phyloP scores from a whole-genome alignment of 2,329 filamentous ascomycete genomes.

The Hypocrella siamensis region DNA sequence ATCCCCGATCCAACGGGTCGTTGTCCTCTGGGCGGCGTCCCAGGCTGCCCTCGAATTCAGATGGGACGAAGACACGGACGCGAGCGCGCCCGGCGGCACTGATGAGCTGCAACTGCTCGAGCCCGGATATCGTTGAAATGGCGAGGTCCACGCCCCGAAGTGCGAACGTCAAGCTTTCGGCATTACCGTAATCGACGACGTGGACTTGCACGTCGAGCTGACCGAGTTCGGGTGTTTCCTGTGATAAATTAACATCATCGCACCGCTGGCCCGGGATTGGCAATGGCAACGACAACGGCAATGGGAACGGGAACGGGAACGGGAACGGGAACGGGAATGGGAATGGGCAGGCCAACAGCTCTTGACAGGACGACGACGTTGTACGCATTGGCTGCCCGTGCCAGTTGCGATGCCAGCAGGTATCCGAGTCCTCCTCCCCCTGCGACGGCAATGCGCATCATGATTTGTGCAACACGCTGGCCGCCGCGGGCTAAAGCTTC shows the following conservation, averaged over 20 bases:
- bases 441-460: constrained; percentile 34
- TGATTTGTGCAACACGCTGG: constrained; percentile 10
- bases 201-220: constrained; percentile 48
- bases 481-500: constrained; percentile 5
- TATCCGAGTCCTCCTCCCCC: constrained; percentile 29
- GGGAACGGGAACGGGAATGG: too few species aligned
- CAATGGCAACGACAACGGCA: too few species aligned
- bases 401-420: constrained; percentile 36
- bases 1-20: constrained; percentile 47
- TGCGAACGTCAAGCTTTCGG: constrained; percentile 42
- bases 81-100: constrained; percentile 49
- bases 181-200: constrained; percentile 49
- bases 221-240: constrained; percentile 40
- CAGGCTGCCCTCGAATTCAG: constrained; percentile 57
- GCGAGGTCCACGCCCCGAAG: constrained; percentile 60
- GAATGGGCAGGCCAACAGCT: constrained; percentile 12
- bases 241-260: constrained; percentile 7
- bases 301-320: too few species aligned
- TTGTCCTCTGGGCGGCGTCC: constrained; percentile 30
- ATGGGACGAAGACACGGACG: constrained; percentile 56
- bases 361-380: constrained; percentile 56
- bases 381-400: constrained; percentile 41
- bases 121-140: constrained; percentile 56
- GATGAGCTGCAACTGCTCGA: constrained; percentile 54
- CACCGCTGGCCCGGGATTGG: neutral